Evolutionary conservation across 352 stramenopile species (phyloP), one percentile per base, ranked within the genome.

Genomic region (Phytophthora cajani): DNA sequence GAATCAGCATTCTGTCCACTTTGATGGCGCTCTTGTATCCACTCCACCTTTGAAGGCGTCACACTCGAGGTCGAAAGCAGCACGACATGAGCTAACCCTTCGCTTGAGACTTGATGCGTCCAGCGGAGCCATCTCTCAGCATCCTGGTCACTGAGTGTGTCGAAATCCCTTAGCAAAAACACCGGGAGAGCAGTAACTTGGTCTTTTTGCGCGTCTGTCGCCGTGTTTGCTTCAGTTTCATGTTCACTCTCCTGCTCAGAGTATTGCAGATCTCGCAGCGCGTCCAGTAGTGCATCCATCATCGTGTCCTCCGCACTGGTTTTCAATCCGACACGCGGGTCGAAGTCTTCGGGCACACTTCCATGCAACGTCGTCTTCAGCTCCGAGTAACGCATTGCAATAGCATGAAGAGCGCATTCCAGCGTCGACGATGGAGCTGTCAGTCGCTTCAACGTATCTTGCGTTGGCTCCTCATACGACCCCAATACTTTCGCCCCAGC

Each of bases 151-250:
- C 64, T 74, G 52, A 89, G 71, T 2, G 44, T 50, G 40, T 92
- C 84, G 56, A 91, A 84, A 17, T 89, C 85, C 0, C 72, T 64
- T 4, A 93, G 57, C 38, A 90, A 87, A 47, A 93, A 90, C 38
- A 91, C 77, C 30, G 87, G 65, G 30, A 62, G 42, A 11, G 55
- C 46, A 16, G 38, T n/a, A 3, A 11, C 21, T 57, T 47, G 27
- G 17, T 7, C 17, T 8, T 12, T 61, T 32, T 59, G 14, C 19
- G 30, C 40, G 32, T 50, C 40, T 23, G 16, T 16, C 9, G 50
- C 19, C 25, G 14, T 54, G 25, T 38, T 9, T 47, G 7, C 21
- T 19, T 66, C 47, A 2, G 14, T 47, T 21, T 57, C 40, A 17
- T 32, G 25, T 10, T 70, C n/a, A 38, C 6, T 54, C 11, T 50